Conservation (phyloP, 2,329 filamentous ascomycete species). For the Stemphylium vesicarium region DNA sequence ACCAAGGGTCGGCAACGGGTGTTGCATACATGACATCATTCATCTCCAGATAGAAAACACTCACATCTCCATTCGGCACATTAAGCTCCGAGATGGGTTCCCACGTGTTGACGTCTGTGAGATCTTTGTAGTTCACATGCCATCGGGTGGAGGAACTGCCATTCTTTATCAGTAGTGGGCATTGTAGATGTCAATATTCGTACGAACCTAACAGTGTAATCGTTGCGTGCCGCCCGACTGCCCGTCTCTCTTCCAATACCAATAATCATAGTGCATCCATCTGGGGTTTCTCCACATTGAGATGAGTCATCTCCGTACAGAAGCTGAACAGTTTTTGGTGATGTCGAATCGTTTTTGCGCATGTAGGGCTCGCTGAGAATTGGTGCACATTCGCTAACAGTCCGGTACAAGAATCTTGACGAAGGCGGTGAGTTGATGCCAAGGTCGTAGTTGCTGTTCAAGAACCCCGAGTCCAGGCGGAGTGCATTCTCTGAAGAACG, state of each 20-base stretch:
- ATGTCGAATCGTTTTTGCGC: conserved; percentile 6
- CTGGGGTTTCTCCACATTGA: background rate
- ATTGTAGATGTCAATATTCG: background rate
- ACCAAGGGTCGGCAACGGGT: conserved; percentile 42
- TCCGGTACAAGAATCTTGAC: conserved; percentile 26
- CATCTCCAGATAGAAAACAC: conserved; percentile 40
- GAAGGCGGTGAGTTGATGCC: conserved; percentile 32
- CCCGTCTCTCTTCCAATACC: conserved; percentile 13
- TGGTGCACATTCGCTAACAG: conserved; percentile 30
- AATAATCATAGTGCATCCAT: background rate
- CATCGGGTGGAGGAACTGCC: background rate
- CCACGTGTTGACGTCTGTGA: conserved; percentile 1
- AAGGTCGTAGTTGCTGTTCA: conserved; percentile 30
- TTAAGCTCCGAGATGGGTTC: conserved; percentile 37
- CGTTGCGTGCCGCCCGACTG: conserved; percentile 5
- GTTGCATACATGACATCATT: conserved; percentile 34
- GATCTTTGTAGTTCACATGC: background rate
- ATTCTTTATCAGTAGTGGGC: background rate
- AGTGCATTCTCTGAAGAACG: conserved; percentile 18
- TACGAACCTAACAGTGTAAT: conserved; percentile 9
- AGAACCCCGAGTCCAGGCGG: conserved; percentile 29
- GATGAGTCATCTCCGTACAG: conserved; percentile 6
- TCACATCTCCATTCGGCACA: conserved; percentile 39
- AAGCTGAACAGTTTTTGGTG: conserved; percentile 9
- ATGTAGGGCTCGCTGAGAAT: conserved; percentile 21